phyloP scores from a whole-genome alignment of 2,329 filamentous ascomycete genomes.

The Fusarium sp. region DNA sequence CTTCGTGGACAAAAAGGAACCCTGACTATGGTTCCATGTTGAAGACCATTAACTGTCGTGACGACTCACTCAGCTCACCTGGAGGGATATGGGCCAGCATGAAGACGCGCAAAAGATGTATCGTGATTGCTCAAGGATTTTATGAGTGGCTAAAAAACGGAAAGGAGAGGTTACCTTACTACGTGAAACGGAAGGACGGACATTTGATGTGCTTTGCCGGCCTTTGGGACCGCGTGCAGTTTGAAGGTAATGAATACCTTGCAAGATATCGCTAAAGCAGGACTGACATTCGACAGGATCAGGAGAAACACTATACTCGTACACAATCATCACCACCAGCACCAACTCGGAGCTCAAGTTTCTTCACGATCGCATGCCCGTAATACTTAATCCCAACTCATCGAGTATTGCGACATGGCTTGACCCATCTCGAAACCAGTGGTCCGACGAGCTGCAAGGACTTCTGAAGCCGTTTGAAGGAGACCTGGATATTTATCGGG shows the following conservation, averaged over 20 bases:
- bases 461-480: constrained; percentile 83
- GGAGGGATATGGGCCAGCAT: constrained; percentile 92
- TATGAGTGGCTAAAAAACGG: constrained; percentile 93
- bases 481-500: constrained; percentile 85
- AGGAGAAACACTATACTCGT: constrained; percentile 82
- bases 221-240: constrained; percentile 88
- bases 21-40: constrained; percentile 82
- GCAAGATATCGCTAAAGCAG: background rate
- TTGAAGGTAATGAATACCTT: constrained; percentile 69
- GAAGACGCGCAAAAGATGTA: constrained; percentile 89
- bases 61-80: constrained; percentile 81
- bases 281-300: constrained; percentile 26
- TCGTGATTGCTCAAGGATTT: constrained; percentile 91
- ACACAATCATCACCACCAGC: constrained; percentile 92
- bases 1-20: constrained; percentile 90
- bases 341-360: constrained; percentile 87
- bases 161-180: constrained; percentile 86
- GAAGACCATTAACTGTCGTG: constrained; percentile 94
- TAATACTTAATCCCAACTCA: constrained; percentile 83
- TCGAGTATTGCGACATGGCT: constrained; percentile 80
- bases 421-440: constrained; percentile 76
- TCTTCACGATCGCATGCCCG: constrained; percentile 95
- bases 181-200: constrained; percentile 83
- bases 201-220: constrained; percentile 90
- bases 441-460: constrained; percentile 82